Evolutionary conservation across 257 asterid species (phyloP), one percentile per base, ranked within the genome.

Genomic region (Jacaranda mimosifolia): DNA sequence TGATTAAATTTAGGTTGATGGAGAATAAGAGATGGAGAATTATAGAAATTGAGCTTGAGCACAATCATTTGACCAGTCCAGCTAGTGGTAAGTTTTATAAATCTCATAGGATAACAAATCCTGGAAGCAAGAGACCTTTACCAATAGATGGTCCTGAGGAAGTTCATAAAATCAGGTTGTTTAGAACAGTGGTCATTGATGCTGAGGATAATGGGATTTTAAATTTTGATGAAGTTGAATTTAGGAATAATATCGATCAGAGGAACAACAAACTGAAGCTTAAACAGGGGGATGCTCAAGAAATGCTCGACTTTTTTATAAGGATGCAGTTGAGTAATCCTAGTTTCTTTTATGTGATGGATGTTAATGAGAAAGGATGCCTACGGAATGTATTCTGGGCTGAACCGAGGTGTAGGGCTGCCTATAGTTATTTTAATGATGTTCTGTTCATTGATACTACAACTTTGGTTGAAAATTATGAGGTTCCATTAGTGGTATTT

Each of bases 351-450:
- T 90, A 88, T 56, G 83, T 77, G 38, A 82, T 86, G 83, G 95
- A 90, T 85, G 58, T 90, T 35, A 88, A 86, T 10, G 92, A 88
- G 75, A 86, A 85, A 63, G 89, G 95, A 32, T 77, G 82, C 55
- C 64, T 85, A 49, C 72, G 89, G 73, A 90, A 88, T 77, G 88
- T 83, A 39, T 90, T 88, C 70, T 90, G 94, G 94, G 91, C 89
- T 5, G 91, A 87, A 3, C 36, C 74, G 32, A 86, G 60, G 70
- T 86, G 76, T 56, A 86, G 89, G 82, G 85, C 87, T 74, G 82
- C 84, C 3, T 87, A 89, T 81, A 63, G 84, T 75, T 86, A 84
- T 77, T 87, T 86, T 70, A 91, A 91, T 10, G 89, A 87, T 66
- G 87, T 83, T 53, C 58, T 89, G 43, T 66, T 62, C 17, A 63